Percentiles rank a stretch among this genome's conserved stretches.
These are phyloP conservation scores for Elaeagnus macrophylla DNA, from an alignment of 306 rosid genomes.

Conservation along the genomic window DNA sequence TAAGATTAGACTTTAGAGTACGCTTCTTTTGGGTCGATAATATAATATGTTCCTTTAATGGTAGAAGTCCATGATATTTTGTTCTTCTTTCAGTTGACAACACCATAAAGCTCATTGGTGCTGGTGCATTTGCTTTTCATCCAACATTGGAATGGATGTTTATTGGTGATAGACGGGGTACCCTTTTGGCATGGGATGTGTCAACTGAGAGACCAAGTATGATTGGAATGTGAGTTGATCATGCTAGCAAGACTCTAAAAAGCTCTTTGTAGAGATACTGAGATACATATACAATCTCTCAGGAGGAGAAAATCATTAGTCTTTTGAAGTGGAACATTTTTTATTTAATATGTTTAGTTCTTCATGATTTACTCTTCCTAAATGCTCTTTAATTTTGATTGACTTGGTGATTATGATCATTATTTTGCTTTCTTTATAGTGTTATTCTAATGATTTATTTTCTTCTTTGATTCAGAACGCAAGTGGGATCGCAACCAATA, in stretches of 20 bases:
- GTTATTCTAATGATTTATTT: slow-evolving; percentile 16
- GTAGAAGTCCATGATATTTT: slow-evolving; percentile 11
- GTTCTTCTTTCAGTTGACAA: slow-evolving; percentile 58
- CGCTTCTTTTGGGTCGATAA: slow-evolving; percentile 23
- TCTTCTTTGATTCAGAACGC: slow-evolving; percentile 58
- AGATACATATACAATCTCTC: neutral
- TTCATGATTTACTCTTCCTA: neutral
- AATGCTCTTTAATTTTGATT: neutral
- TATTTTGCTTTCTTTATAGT: slow-evolving; percentile 10
- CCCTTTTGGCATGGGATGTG: slow-evolving; percentile 95
- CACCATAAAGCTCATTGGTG: slow-evolving; percentile 88
- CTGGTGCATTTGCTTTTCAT: slow-evolving; percentile 96
- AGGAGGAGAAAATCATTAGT: neutral
- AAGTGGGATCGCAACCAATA: slow-evolving; percentile 93
- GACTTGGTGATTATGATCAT: neutral
- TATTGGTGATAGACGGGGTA: slow-evolving; percentile 97
- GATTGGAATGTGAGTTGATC: slow-evolving; percentile 91
- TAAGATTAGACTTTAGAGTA: slow-evolving; percentile 42
- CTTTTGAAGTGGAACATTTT: no score
- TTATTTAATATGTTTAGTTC: neutral
- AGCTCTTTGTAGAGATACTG: neutral
- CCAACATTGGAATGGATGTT: slow-evolving; percentile 97
- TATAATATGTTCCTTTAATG: slow-evolving; percentile 8
- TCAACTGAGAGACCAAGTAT: slow-evolving; percentile 88
- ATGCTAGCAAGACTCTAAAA: slow-evolving; percentile 12